Evolutionary conservation across 2,329 filamentous ascomycete genomes (phyloP), one percentile per base, ranked within the genome.

Genomic region (Beauveria sp.): DNA sequence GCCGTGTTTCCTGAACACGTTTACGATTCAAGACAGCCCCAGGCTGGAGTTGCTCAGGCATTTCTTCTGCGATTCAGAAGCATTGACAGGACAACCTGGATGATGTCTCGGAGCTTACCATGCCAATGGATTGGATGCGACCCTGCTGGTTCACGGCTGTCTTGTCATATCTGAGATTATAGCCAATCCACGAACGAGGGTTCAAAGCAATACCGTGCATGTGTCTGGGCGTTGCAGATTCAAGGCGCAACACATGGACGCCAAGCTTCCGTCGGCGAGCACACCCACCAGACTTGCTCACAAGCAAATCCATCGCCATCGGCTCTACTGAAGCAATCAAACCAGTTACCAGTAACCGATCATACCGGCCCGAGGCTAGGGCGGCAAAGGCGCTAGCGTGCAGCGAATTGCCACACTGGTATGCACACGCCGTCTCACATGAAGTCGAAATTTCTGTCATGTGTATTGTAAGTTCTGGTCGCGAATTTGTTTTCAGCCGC

Each of bases 291-390:
- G 22, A n/a, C 40, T 38, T n/a, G 49, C 10, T 52, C 49, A 60
- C 38, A 47, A 52, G 49, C 57, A 42, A 34, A 22, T 10, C 20
- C 20, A 53, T 34, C 14, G 34, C 42, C 34, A 47, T 20, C 42
- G 42, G 42, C 14, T 46, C 3, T 20, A 14, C 12, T 34, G 14
- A 24, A 50, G 24, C 12, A 50, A 20, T 8, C 40, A 30, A 30
- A 18, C 22, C 22, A 24, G 22, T 24, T 24, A 5, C n/a, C 12
- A 34, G 24, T 49, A 52, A 49, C 43, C 58, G 58, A 61, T 56
- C 58, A 56, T 50, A 30, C 58, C 58, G 58, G 52, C 58, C 51
- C 51, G 58, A 56, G 58, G 58, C 58, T 56, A 34, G 51, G 51
- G 50, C 51, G 58, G 51, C 50, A 61, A 43, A 20, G 58, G 58